Percentiles rank a stretch among this genome's conserved stretches.
phyloP scores from a whole-genome alignment of 345 rosid genomes.

The Carallia brachiata region DNA sequence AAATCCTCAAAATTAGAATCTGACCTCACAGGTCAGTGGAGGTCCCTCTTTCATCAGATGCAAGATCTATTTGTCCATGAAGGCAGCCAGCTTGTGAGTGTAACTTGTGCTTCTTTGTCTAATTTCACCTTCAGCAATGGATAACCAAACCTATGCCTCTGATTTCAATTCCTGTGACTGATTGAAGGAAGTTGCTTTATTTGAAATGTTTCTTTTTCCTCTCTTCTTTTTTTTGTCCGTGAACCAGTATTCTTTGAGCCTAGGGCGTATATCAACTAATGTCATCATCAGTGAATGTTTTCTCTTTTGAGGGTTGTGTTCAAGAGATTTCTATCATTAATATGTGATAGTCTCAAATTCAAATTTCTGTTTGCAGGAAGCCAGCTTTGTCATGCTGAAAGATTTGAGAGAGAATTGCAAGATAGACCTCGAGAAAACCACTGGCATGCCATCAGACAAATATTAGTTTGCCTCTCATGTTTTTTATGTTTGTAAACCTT shows the following conservation, averaged over 20 bases:
- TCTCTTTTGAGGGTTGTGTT: neutral
- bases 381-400: constrained; percentile 42
- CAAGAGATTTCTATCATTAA: neutral
- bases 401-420: constrained; percentile 75
- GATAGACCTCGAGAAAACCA: constrained; percentile 58
- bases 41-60: constrained; percentile 79
- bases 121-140: neutral
- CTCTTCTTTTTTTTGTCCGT: too few relatives aligned
- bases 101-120: neutral
- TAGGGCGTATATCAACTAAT: too few relatives aligned
- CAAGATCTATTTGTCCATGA: constrained; percentile 60
- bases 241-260: too few relatives aligned
- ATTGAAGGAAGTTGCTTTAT: constrained; percentile 3
- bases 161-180: neutral
- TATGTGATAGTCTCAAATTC: constrained; percentile 6
- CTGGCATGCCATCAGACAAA: constrained; percentile 42
- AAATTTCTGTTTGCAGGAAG: constrained; percentile 50
- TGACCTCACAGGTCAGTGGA: constrained; percentile 67
- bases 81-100: constrained; percentile 76
- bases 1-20: constrained; percentile 52
- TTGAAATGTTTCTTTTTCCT: neutral
- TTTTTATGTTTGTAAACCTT: constrained; percentile 17
- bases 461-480: constrained; percentile 24
- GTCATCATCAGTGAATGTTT: neutral
- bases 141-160: neutral